Base-by-base conservation (phyloP, 768 basidiomycete species). In the Tylopilus rubrobrunneus region DNA sequence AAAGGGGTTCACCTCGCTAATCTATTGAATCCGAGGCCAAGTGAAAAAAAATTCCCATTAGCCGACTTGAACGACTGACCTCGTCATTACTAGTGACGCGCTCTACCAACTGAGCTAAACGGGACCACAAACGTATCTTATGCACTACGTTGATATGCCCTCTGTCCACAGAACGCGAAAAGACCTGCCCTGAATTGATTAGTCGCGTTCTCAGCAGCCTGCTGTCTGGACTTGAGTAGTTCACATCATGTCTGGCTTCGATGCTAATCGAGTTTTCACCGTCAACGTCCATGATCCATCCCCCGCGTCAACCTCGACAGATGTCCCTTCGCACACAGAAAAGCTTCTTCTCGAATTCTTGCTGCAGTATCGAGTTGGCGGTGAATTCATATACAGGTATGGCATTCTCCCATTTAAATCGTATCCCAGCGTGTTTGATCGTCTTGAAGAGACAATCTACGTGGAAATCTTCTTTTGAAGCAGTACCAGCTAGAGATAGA, bases 351-450 rank as follows among this genome's bases (percentile, higher is more conserved):
- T 86, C 48, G 89, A 97, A 33, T 98, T 98, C 72, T 76, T 98
- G 42, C 78, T 91, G 50, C 84, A 86, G 49, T 98, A 90, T 73
- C 84, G 95, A 57, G 82, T 95, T 45, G 91, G 89, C 11, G 89
- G 88, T 58, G 89, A 92, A 64, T 98, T 94, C 74, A 83, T 91
- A 49, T 98, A 98, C 72, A 81, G 95, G 93, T 87, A 52, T 53
- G 80, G 62, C 45, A 8, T 41, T 39, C 19, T 15, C n/a, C 25
- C 39, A 19, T 46, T 49, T 43, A 25, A 25, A 34, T 15, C 2
- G 9, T 37, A 36, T 37, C 7, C 49, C 42, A 48, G 40, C 10
- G 29, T 17, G 15, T 45, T 36, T 56, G 15, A 57, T 50, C 36
- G 9, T 45, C 31, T 44, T 11, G 33, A 59, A 78, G 93, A 64